phyloP scores from a whole-genome alignment of 1,284 basidiomycete genomes.

The Heterobasidion occidentale region DNA sequence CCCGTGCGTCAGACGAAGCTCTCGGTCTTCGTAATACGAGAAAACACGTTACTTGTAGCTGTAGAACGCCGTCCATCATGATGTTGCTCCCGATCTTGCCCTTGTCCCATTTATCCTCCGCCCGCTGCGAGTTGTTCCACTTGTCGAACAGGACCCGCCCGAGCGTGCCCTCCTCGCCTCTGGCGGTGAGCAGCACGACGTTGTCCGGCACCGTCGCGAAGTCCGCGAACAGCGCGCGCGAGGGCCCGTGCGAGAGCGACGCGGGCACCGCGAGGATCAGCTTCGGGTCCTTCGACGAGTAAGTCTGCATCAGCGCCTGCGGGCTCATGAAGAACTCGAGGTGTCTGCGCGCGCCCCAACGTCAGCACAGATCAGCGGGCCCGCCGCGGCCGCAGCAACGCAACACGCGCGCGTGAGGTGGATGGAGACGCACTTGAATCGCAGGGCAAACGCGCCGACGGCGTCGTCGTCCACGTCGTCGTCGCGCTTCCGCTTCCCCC shows the following conservation, averaged over 20 bases:
- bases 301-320: constrained; percentile 71
- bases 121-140: constrained; percentile 79
- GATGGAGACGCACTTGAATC: constrained; percentile 50
- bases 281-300: constrained; percentile 84
- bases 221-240: constrained; percentile 76
- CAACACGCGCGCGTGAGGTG: background rate
- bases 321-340: constrained; percentile 86
- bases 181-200: constrained; percentile 75
- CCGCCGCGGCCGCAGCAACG: no score
- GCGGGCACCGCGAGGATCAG: constrained; percentile 91
- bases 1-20: background rate
- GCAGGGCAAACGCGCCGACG: constrained; percentile 65
- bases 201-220: constrained; percentile 81
- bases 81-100: constrained; percentile 83
- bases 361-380: no score
- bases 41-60: constrained; percentile 47
- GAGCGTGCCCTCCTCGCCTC: constrained; percentile 77
- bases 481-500: constrained; percentile 50
- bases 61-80: constrained; percentile 65
- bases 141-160: constrained; percentile 74
- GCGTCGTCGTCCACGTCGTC: constrained; percentile 71
- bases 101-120: constrained; percentile 77
- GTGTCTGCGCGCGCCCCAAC: constrained; percentile 41
- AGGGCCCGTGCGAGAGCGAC: constrained; percentile 89
- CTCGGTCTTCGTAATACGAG: background rate